Base-by-base conservation (phyloP, 108 stramenopile genomes). In the Nannochloropsis granulata region DNA sequence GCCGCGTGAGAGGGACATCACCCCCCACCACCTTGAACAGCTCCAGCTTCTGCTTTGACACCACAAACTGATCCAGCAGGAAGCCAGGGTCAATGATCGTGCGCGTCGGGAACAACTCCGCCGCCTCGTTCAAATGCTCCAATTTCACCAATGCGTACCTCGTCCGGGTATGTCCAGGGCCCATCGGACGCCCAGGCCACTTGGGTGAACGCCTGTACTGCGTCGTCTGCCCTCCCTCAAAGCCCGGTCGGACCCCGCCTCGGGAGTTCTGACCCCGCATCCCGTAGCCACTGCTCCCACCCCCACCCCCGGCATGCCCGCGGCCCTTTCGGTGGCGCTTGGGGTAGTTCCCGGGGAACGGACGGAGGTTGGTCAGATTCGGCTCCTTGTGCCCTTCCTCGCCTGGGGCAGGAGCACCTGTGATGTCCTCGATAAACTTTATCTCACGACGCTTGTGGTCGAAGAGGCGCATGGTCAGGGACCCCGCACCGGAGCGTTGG, bases 221-320 rank as follows among this genome's bases (percentile, higher is more conserved):
- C 23, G 97, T 95, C 79, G 79, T 82, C 88, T 98, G 97, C 82
- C 97, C 96, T 81, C 97, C 97, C 92, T 97, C 97, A 87, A 98
- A 98, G 24, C 97, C 96, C 43, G 95, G 90, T 25, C 96, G 94
- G 25, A 93, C 93, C 42, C 95, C 92, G 45, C 89, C 82, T 23
- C 96, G 94, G 24, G 95, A 93, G 87, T 96, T 96, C 92, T 98
- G 97, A 81, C 97, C 97, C 82, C 97, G 93, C 96, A 97, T 97
- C 44, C 97, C 97, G 83, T 96, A 97, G 82, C 97, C 97, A 87
- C 96, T 96, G 24, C 94, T 94, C 78, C 95, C 96, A 43, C 97
- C 97, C 90, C 97, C 96, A 46, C 97, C 97, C 25, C 96, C 97
- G 81, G 96, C 84, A 87, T 97, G 97, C 89, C 97, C 96, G 81